Evolutionary conservation across 2,329 filamentous ascomycete species (phyloP), one percentile per base, ranked within the genome.

Genomic region (Fusarium buxicola): DNA sequence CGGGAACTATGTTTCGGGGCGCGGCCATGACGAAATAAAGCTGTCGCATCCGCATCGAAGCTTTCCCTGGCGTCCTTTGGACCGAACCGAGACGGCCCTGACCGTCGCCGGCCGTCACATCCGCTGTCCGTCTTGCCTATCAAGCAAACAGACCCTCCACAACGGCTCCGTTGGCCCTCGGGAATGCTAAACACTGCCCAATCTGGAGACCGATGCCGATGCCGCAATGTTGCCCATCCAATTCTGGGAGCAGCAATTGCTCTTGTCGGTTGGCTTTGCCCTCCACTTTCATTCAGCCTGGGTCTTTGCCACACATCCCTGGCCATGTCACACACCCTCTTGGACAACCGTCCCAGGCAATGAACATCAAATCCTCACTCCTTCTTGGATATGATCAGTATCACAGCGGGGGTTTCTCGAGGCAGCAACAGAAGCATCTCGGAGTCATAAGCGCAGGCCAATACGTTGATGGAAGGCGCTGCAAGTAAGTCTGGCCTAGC

Each of bases 151-250:
- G 21, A 16, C 45, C 25, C 47, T 53, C 40, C 24, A 60, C 31
- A 54, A 41, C 55, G 55, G 40, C 63, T 71, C 69, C 69, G 65
- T 61, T 71, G 53, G 65, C 43, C 69, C 69, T 71, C 69, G 69
- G 65, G 63, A 68, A 66, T 61, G 39, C 41, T 47, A 66, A 66
- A 53, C 36, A 47, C 15, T 47, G 38, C 25, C 58, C 44, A 39
- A 24, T 21, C n/a, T 30, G 25, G 28, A 15, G 16, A 16, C 34
- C 27, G 39, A 46, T 21, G 6, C 34, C 27, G 39, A 46, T 21
- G 6, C 16, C n/a, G 16, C 16, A 50, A 39, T 41, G 45, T 50
- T 44, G 35, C 15, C 39, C 18, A 34, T 34, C 35, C 34, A 24
- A 32, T 50, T 50, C 55, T 41, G 28, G 46, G 30, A 8, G 50